Percentiles rank a stretch among this genome's conserved stretches.
These are phyloP conservation scores for Ceratocystis cacaofunesta DNA, from an alignment of 2,329 filamentous ascomycete genomes.

Conservation along the genomic window DNA sequence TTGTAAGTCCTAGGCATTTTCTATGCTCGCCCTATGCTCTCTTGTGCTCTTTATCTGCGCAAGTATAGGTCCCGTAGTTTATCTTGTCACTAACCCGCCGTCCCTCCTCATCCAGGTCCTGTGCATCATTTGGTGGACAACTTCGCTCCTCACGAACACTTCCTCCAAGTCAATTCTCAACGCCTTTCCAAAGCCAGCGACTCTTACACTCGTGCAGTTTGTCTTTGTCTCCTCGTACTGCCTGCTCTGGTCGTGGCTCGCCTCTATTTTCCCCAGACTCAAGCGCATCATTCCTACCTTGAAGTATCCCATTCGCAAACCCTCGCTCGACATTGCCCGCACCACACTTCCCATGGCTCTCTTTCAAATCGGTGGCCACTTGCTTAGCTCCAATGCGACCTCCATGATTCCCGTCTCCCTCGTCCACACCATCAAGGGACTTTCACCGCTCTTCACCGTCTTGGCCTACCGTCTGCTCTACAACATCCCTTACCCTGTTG, in stretches of 20 bases:
- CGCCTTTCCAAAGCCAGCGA: conserved; percentile 77
- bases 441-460: conserved; percentile 91
- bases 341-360: conserved; percentile 82
- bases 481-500: conserved; percentile 69
- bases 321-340: conserved; percentile 64
- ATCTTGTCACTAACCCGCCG: not conserved
- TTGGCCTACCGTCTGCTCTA: conserved; percentile 82
- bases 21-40: not conserved
- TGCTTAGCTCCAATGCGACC: conserved; percentile 85
- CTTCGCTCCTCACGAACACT: conserved; percentile 89
- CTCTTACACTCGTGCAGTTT: conserved; percentile 86
- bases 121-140: conserved; percentile 86
- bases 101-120: conserved; percentile 43
- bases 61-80: not conserved
- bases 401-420: conserved; percentile 90
- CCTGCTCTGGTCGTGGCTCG: conserved; percentile 61
- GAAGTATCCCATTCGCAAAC: conserved; percentile 67
- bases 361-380: conserved; percentile 88
- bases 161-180: conserved; percentile 96
- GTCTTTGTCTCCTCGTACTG: conserved; percentile 83
- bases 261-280: conserved; percentile 55
- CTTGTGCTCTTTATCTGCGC: not conserved
- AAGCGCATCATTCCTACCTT: conserved; percentile 61
- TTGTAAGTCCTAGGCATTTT: conserved; percentile 42
- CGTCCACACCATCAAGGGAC: conserved; percentile 95